Conservation (phyloP, 2,329 filamentous ascomycete genomes). For the Penicillium frequentans region DNA sequence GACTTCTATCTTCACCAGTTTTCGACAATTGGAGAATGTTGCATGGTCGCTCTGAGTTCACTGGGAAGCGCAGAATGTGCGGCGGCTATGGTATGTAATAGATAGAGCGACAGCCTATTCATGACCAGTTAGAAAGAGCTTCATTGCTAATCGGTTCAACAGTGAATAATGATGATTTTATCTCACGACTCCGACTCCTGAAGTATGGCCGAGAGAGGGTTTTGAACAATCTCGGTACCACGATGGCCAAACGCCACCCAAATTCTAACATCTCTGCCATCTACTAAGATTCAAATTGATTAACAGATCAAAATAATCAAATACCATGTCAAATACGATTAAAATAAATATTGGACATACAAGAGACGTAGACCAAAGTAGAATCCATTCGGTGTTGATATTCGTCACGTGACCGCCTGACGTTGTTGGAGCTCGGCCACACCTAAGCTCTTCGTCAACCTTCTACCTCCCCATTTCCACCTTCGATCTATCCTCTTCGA, state of each 20-base stretch:
- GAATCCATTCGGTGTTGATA: background rate
- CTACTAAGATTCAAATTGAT: background rate
- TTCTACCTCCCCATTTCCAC: conserved; percentile 18
- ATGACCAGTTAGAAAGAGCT: no score
- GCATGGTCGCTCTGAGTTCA: conserved; percentile 81
- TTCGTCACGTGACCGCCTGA: conserved; percentile 35
- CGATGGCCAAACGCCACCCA: background rate
- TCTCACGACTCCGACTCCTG: conserved; percentile 72
- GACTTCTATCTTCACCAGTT: conserved; percentile 50
- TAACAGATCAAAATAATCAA: background rate
- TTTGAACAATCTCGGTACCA: conserved; percentile 33
- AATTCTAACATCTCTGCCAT: background rate
- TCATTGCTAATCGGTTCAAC: background rate
- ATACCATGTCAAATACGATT: background rate
- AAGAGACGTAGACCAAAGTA: background rate
- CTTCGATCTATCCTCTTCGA: conserved; percentile 10
- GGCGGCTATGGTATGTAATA: conserved; percentile 77
- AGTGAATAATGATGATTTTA: conserved; percentile 80
- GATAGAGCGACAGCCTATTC: background rate
- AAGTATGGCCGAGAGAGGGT: conserved; percentile 54
- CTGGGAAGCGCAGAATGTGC: conserved; percentile 81
- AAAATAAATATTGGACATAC: background rate
- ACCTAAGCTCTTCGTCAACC: conserved; percentile 23
- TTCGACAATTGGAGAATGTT: conserved; percentile 97
- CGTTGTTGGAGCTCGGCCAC: conserved; percentile 38